Conservation (phyloP, 768 basidiomycete species). For the Hypsizygus marmoreus region DNA sequence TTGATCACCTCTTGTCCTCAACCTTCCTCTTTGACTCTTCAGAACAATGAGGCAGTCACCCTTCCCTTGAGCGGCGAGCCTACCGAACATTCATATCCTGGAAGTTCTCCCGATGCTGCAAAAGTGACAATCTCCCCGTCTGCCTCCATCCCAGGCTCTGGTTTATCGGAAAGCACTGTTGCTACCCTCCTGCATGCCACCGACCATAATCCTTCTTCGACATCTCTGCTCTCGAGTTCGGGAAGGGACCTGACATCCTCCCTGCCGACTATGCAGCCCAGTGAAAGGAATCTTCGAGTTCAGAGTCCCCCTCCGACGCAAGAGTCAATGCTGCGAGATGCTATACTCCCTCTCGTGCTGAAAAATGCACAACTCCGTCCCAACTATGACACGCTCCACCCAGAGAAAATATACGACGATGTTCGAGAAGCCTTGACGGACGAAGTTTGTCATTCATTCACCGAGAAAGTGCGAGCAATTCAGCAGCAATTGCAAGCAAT, state of each 20-base stretch:
- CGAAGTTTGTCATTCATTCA: conserved; percentile 24
- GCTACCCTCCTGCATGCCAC: no score
- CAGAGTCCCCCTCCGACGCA: background rate
- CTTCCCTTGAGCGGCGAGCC: background rate
- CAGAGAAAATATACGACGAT: conserved; percentile 11
- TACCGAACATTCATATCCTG: background rate
- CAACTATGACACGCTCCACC: background rate
- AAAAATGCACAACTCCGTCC: conserved; percentile 19
- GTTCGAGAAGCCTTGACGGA: conserved; percentile 26
- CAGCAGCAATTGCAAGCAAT: conserved; percentile 10
- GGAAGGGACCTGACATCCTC: no score
- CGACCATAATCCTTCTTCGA: no score
- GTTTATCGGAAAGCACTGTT: no score
- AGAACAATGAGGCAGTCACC: background rate
- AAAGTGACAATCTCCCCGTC: background rate
- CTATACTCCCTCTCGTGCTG: conserved; percentile 16
- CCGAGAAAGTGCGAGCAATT: conserved; percentile 18
- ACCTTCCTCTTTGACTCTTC: background rate
- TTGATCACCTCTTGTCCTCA: background rate
- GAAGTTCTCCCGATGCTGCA: background rate
- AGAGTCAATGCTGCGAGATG: conserved; percentile 8
- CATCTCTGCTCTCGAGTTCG: no score
- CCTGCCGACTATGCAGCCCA: no score
- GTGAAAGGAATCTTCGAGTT: no score
- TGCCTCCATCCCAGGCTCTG: background rate